Conservation (phyloP, 2,329 filamentous ascomycete genomes). For the Botrytis cinerea region DNA sequence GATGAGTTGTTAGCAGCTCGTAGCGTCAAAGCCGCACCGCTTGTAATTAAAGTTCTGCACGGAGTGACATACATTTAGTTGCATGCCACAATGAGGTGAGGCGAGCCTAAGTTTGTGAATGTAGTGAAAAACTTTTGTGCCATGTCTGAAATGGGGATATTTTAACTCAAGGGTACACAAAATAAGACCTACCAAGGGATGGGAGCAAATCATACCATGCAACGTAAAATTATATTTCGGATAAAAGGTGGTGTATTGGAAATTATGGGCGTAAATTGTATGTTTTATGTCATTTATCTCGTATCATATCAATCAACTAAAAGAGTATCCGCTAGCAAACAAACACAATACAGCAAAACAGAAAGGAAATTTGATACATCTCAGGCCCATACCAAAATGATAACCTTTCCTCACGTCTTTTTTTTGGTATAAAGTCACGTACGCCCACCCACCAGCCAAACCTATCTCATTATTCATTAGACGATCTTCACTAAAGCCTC, state of each 20-base stretch:
- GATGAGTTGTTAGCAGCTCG: background rate
- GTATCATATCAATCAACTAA: conserved; percentile 2
- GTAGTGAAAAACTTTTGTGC: background rate
- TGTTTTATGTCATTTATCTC: conserved; percentile 10
- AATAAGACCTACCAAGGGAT: background rate
- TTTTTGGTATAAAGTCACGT: background rate
- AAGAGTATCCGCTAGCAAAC: conserved; percentile 6
- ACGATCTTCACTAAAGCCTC: background rate
- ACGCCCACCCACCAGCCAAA: background rate
- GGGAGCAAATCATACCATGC: background rate
- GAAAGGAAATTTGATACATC: background rate
- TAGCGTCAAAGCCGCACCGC: background rate
- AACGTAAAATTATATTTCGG: background rate
- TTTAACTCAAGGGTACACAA: background rate
- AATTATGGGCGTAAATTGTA: background rate
- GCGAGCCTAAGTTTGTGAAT: background rate
- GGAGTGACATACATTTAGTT: background rate
- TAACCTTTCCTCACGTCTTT: background rate
- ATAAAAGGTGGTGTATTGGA: background rate
- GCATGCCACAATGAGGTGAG: background rate
- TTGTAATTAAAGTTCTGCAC: background rate
- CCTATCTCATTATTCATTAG: conserved; percentile 19
- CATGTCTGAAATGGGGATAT: background rate
- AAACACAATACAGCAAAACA: conserved; percentile 7
- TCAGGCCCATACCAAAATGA: background rate